A percentile compares a stretch with the other conserved stretches of the same genome.
phyloP scores from a whole-genome alignment of 2,329 filamentous ascomycete genomes.

The Ascochyta fabae region DNA sequence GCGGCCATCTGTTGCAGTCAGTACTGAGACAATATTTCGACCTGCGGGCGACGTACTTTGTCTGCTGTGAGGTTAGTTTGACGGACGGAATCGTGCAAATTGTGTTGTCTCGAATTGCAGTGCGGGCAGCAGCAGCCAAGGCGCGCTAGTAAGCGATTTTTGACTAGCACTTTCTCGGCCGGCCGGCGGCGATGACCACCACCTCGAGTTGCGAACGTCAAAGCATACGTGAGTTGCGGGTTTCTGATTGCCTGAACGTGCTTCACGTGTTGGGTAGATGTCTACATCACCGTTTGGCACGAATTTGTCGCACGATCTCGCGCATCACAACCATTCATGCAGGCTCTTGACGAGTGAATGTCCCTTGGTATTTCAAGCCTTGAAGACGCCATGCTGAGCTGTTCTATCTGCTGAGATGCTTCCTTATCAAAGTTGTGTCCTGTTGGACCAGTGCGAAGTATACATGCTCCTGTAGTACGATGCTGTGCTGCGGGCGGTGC shows the following conservation, averaged over 20 bases:
- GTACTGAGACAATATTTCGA: constrained; percentile 20
- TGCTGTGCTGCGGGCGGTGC: background rate
- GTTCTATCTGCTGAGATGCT: constrained; percentile 28
- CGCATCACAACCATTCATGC: background rate
- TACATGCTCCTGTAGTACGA: constrained; percentile 27
- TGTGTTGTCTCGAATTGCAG: constrained; percentile 15
- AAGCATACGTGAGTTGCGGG: background rate
- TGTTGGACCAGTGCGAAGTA: constrained; percentile 19
- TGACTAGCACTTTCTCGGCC: constrained; percentile 8
- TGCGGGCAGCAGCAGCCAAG: constrained; percentile 28
- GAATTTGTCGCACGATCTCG: background rate
- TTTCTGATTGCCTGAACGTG: too few species aligned
- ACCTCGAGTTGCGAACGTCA: constrained; percentile 4
- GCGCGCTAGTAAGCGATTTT: constrained; percentile 37
- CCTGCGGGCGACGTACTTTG: constrained; percentile 42
- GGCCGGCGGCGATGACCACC: constrained; percentile 11
- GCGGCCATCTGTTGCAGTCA: constrained; percentile 79
- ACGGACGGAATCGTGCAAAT: constrained; percentile 26
- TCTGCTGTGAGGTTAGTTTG: constrained; percentile 46
- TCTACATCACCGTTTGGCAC: background rate
- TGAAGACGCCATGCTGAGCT: constrained; percentile 15
- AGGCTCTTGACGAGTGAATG: background rate
- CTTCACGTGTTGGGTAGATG: too few species aligned
- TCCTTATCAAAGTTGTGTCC: background rate
- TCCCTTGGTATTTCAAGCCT: constrained; percentile 3